Conservation (phyloP, 225 moss, liverwort and hornwort species). For the Pseudisothecium myosuroides region DNA sequence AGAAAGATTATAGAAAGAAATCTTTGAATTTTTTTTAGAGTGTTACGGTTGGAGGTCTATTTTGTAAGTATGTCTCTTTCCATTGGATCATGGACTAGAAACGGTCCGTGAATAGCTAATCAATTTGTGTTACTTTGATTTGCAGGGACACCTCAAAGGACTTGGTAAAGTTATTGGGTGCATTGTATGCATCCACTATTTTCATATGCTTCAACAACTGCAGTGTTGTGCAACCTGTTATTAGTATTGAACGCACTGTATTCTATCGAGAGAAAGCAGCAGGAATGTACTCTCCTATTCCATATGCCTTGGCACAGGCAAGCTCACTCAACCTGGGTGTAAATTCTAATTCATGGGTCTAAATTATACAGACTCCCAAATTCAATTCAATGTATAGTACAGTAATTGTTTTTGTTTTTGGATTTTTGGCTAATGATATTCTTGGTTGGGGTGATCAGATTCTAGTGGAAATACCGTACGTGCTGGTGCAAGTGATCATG, state of each 20-base stretch:
- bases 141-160: not conserved
- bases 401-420: not conserved
- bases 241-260: conserved; percentile 45
- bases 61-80: not conserved
- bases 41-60: not conserved
- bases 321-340: not conserved
- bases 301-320: conserved; percentile 49
- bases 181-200: conserved; percentile 29
- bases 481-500: conserved; percentile 7
- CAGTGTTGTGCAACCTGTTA: conserved; percentile 42
- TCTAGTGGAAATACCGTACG: conserved; percentile 33
- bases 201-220: conserved; percentile 52
- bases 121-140: not conserved
- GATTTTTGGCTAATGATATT: not conserved
- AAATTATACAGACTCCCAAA: not conserved
- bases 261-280: conserved; percentile 54
- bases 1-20: not conserved
- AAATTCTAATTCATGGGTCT: not conserved
- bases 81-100: not conserved
- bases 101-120: not conserved
- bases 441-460: not conserved
- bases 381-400: not conserved
- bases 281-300: conserved; percentile 49
- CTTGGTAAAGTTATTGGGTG: conserved; percentile 12
- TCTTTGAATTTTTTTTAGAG: not conserved